Evolutionary conservation across 2,329 filamentous ascomycete species (phyloP).

Genomic region (Paramyrothecium sp.): DNA sequence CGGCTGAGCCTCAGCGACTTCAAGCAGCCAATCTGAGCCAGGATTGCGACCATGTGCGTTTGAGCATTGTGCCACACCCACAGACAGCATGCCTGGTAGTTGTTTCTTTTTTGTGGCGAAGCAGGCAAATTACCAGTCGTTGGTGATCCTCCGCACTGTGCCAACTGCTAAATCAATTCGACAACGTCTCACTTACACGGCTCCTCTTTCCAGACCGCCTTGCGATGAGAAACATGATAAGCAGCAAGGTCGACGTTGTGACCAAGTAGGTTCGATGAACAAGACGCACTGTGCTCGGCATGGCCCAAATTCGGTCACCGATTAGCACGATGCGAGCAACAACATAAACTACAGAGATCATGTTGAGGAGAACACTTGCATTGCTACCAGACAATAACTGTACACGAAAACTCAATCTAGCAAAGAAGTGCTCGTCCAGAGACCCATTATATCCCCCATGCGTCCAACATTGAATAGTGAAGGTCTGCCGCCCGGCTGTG

Average conservation of each 20-base stretch:
- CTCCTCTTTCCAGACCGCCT: too few species aligned
- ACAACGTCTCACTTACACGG: too few species aligned
- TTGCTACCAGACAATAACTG: too few species aligned
- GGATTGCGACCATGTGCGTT: background rate
- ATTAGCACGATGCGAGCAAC: background rate
- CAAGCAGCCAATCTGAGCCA: background rate
- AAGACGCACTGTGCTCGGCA: background rate
- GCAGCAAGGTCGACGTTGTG: background rate
- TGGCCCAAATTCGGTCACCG: background rate
- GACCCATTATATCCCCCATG: background rate
- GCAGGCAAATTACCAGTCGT: too few species aligned
- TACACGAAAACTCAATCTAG: too few species aligned
- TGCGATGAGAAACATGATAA: background rate
- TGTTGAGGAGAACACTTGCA: too few species aligned
- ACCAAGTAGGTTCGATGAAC: background rate
- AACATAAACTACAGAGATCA: too few species aligned
- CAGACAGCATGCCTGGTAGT: too few species aligned
- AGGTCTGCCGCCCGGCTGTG: background rate
- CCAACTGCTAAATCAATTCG: too few species aligned
- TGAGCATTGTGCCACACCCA: background rate
- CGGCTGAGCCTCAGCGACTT: background rate
- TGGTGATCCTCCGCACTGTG: too few species aligned
- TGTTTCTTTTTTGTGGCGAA: too few species aligned
- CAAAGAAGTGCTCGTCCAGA: too few species aligned
- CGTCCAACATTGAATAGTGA: background rate